phyloP scores from a whole-genome alignment of 2,329 filamentous ascomycete species.

The Trichoderma atrobrunneum region DNA sequence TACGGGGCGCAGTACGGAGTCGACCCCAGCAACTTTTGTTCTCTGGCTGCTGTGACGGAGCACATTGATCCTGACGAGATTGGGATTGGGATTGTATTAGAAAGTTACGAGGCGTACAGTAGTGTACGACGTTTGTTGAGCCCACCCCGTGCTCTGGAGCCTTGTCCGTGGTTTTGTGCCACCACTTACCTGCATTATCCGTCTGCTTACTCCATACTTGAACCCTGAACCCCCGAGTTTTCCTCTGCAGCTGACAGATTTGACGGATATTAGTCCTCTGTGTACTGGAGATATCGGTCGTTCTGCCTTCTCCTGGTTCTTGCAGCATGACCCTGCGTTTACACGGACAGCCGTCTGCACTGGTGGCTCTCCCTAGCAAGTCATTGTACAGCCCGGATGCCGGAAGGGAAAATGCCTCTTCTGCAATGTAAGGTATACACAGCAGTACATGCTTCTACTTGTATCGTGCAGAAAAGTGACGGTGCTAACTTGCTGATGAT shows the following conservation, averaged over 20 bases:
- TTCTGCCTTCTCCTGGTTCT: slow-evolving; percentile 1
- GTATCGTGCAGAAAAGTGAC: not conserved
- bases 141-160: not conserved
- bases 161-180: not conserved
- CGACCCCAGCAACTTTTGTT: not conserved
- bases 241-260: not conserved
- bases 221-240: not conserved
- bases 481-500: not conserved
- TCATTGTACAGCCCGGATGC: not conserved
- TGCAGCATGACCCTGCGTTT: slow-evolving; percentile 1
- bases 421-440: not conserved
- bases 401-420: slow-evolving; percentile 9
- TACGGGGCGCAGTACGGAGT: not conserved
- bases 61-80: not conserved
- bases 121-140: not conserved
- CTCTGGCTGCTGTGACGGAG: not conserved
- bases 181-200: not conserved
- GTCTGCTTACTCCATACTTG: not conserved
- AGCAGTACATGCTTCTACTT: not conserved
- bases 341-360: not conserved
- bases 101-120: not conserved
- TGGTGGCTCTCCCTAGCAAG: not conserved
- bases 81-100: not conserved
- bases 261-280: not conserved
- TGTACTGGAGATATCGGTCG: not conserved